phyloP scores from a whole-genome alignment of 768 basidiomycete genomes.

The Mrakia hoshinonis region DNA sequence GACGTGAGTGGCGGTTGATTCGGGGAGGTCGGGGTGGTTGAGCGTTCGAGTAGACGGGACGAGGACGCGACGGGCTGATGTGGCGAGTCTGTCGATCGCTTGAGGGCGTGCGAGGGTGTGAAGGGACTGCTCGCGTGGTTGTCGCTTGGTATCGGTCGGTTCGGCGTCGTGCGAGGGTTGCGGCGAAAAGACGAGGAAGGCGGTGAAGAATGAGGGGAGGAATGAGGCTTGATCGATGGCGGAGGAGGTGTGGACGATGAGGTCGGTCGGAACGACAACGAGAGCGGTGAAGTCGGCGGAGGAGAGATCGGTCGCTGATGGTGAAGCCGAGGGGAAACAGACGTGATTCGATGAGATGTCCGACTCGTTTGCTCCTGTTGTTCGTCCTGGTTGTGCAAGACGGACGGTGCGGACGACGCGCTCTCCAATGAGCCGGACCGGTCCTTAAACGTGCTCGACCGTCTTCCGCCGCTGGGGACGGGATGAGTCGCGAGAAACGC shows the following conservation, averaged over 20 bases:
- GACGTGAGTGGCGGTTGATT: too few species aligned
- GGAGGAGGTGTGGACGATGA: neutral
- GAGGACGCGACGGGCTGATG: too few species aligned
- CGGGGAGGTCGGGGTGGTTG: too few species aligned
- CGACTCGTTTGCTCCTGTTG: neutral
- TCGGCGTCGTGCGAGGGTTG: neutral
- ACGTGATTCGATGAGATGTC: neutral
- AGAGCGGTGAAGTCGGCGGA: neutral
- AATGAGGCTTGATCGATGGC: neutral
- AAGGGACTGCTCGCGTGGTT: too few species aligned
- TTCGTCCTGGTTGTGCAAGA: neutral
- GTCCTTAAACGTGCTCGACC: constrained; percentile 1
- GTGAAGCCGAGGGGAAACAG: neutral
- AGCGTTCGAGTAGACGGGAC: too few species aligned
- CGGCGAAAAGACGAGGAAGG: neutral
- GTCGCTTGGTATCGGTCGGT: too few species aligned
- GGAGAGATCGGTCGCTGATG: neutral
- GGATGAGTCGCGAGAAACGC: constrained; percentile 8
- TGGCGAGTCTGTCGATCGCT: too few species aligned
- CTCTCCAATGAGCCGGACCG: constrained; percentile 5
- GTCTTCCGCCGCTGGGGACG: neutral
- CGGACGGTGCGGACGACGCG: neutral
- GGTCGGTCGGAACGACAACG: neutral
- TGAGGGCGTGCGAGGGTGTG: too few species aligned
- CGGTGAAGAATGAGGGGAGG: neutral